Evolutionary conservation across 1,284 basidiomycete genomes (phyloP), one percentile per base, ranked within the genome.

Genomic region (Chondrostereum purpureum): DNA sequence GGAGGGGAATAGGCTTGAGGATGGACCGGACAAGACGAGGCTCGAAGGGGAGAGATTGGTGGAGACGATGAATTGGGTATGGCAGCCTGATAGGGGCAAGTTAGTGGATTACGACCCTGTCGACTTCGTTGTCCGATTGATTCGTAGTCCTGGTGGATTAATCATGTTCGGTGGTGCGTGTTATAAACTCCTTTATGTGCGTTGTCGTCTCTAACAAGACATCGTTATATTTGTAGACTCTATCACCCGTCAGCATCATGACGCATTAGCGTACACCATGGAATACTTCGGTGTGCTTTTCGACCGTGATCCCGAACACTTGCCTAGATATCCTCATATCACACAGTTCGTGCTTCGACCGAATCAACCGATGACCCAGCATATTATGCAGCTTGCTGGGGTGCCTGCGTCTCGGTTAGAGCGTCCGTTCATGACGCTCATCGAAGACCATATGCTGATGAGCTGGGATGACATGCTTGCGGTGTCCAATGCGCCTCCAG

Each of bases 61-160:
- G 19, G 37, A 39, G 17, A 17, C 34, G 8, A n/a, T 48, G 20
- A 48, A 48, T 33, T 48, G 42, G 42, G 42, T 39, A 19, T 48
- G 46, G 46, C 21, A 21, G 37, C 46, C 46, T 12, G 38, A 23
- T 18, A 18, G 46, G 36, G 46, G 46, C 12, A 14, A 31, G 4
- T 18, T 48, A 10, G 20, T 48, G 13, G 42, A 43, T 12, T 48
- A 44, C 14, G 46, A 48, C 23, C 42, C 46, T 18, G 42, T 48
- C 2, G 46, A 43, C 5, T 44, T 48, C 14, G 42, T 48, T 10
- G 46, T 48, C 10, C 46, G 46, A 17, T 14, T 44, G 19, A 19
- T 48, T 12, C 38, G 41, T 19, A 44, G 42, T n/a, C 46, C 46
- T 11, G 46, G 46, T 5, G 46, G 46, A n/a, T n/a, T n/a, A n/a